Evolutionary conservation across 352 stramenopile species (phyloP), one percentile per base, ranked within the genome.

Genomic region (Pythium brachiatum): DNA sequence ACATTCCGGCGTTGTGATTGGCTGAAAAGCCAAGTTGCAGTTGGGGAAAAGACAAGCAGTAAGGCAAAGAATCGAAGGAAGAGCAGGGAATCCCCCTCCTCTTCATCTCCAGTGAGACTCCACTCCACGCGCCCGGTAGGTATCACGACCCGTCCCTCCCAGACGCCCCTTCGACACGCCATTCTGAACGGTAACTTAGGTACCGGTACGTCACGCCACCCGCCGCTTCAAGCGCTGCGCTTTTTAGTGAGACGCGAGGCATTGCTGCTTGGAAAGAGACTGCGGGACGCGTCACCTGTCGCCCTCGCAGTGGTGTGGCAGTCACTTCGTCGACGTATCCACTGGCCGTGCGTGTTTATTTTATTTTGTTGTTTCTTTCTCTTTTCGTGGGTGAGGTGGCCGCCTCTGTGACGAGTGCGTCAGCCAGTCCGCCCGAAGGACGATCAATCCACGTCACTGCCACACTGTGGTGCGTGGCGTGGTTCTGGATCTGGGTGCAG

Each of bases 31-130:
- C 13, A 48, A 20, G 52, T 73, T 64, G 51, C 52, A 60, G 54
- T 57, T 60, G 53, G 58, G 58, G 50, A 72, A 65, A 65, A 65
- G 58, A 65, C 38, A 65, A 65, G 50, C 58, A 48, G 41, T 18
- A 48, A 48, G 41, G 41, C 41, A 48, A 48, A 69, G 57, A 66
- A 68, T 71, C 59, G 63, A 70, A 70, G 53, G 58, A 74, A 74
- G 52, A 57, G 48, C 50, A 15, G 25, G 29, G 47, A 64, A 57
- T 43, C 50, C 58, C 39, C 34, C 26, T 50, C 39, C 46, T 36
- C 31, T 36, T 47, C 29, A 48, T 48, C 41, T 48, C 41, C n/a
- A n/a, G n/a, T n/a, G n/a, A n/a, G n/a, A n/a, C n/a, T n/a, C n/a
- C 41, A 48, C 5, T 48, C 41, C 41, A 48, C 6, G n/a, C 27